Percentiles rank a stretch among this genome's conserved stretches.
phyloP scores from a whole-genome alignment of 1,284 basidiomycete genomes.

The Rhodotorula sp. region DNA sequence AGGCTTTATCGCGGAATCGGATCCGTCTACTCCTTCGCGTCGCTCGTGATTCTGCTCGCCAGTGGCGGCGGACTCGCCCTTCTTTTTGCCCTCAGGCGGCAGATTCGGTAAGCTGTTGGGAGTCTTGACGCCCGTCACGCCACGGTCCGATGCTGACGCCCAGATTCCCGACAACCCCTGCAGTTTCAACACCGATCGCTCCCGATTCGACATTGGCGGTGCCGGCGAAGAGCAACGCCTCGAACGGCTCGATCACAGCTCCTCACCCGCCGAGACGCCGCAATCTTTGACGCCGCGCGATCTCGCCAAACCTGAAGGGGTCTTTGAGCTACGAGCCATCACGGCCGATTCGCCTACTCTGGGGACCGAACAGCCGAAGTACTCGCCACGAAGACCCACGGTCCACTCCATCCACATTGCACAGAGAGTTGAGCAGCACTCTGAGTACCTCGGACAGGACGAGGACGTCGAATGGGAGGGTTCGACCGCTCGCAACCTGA shows the following conservation, averaged over 20 bases:
- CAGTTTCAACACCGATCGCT: constrained; percentile 17
- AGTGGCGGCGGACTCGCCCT: constrained; percentile 17
- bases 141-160: neutral
- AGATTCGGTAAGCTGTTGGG: constrained; percentile 13
- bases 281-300: neutral
- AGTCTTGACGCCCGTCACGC: fast-evolving
- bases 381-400: neutral
- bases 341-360: too few relatives aligned
- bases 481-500: neutral
- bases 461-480: neutral
- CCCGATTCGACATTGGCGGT: neutral
- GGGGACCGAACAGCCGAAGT: neutral
- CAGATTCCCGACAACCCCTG: too few relatives aligned
- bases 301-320: neutral
- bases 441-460: neutral
- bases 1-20: constrained; percentile 4
- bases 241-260: neutral
- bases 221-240: neutral
- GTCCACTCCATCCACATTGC: constrained; percentile 12
- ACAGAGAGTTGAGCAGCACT: neutral
- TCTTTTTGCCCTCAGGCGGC: constrained; percentile 15
- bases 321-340: too few relatives aligned
- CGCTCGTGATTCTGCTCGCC: constrained; percentile 6
- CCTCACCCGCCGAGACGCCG: too few relatives aligned
- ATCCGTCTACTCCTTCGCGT: constrained; percentile 5